Evolutionary conservation across 208 protist species (phyloP).

Genomic region (Trypanosoma platydactyli): DNA sequence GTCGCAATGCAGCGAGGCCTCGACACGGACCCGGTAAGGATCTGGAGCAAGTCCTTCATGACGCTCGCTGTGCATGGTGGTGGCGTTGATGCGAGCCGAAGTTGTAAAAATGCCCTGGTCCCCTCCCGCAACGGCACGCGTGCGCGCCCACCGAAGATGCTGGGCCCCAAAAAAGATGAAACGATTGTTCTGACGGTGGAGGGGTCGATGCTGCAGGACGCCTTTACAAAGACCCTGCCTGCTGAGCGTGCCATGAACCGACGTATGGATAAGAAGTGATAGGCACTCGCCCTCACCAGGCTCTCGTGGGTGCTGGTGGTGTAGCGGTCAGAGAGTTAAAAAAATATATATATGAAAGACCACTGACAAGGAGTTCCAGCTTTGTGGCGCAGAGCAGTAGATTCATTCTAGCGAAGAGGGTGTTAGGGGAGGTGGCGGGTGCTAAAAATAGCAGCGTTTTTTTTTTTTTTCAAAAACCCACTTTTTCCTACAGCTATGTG

Average conservation of each 20-base stretch:
- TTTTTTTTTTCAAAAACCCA: too few species aligned
- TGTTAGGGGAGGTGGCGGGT: too few species aligned
- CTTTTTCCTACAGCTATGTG: background rate
- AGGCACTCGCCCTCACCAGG: too few species aligned
- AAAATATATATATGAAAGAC: too few species aligned
- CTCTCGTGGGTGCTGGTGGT: too few species aligned
- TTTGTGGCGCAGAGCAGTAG: too few species aligned
- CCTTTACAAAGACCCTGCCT: conserved; percentile 40
- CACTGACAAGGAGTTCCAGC: too few species aligned
- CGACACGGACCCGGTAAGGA: conserved; percentile 46
- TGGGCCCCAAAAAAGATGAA: conserved; percentile 56
- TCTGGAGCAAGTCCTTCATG: conserved; percentile 89
- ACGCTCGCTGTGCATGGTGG: conserved; percentile 86
- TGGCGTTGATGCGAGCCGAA: conserved; percentile 56
- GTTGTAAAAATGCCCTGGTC: conserved; percentile 38
- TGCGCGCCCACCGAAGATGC: conserved; percentile 37
- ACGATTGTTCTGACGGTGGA: conserved; percentile 60
- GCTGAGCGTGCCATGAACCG: conserved; percentile 65
- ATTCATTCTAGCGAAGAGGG: too few species aligned
- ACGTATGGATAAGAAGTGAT: conserved; percentile 41
- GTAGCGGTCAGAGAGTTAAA: too few species aligned
- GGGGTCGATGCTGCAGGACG: conserved; percentile 57
- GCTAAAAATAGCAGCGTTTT: too few species aligned
- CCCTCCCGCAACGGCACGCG: conserved; percentile 47
- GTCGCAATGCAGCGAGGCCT: conserved; percentile 43